Evolutionary conservation across 176 grass and related monocot species (phyloP), one percentile per base, ranked within the genome.

Genomic region (Bonia amplexicaulis): DNA sequence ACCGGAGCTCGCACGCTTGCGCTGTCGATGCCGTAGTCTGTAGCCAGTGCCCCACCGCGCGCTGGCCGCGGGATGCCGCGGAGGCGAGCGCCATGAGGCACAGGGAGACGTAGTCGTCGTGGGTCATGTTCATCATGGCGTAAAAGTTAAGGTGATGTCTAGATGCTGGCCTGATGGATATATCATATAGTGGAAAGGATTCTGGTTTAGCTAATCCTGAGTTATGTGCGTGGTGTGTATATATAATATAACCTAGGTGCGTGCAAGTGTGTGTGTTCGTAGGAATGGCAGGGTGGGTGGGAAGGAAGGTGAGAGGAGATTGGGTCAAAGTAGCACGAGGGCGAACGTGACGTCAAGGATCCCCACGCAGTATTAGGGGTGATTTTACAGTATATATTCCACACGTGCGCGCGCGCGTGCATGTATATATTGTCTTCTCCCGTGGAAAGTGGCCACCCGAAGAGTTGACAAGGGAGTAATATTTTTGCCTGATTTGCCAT

Each of bases 61-160:
- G 13, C 4, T 53, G 71, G 3, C 26, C 20, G 12, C 61, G 44
- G 41, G 77, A 37, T 13, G 63, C 51, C 16, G 45, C 79, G 45
- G 67, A 62, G 25, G 90, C 79, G 72, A 94, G 66, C 51, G 88
- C 88, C 66, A 78, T 82, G 81, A 92, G 78, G 52, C 90, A 89
- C 1, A 94, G 85, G 31, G 88, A 80, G 72, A 94, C 87, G 73
- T 85, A 92, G 84, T 92, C 90, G 29, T 94, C 87, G 65, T 88
- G 81, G 22, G 81, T 84, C 83, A 89, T 84, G 46, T 78, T 53
- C 20, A 59, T 80, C 51, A 33, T 79, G 35, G 46, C 52, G 46
- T 10, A 8, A 11, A 6, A 17, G n/a, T 2, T 46, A 46, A 72
- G 39, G 33, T 20, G 55, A 55, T 19, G 19, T 20, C 31, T 26